Evolutionary conservation across 2,329 filamentous ascomycete species (phyloP), one percentile per base, ranked within the genome.

Genomic region (Emergomyces africanus): DNA sequence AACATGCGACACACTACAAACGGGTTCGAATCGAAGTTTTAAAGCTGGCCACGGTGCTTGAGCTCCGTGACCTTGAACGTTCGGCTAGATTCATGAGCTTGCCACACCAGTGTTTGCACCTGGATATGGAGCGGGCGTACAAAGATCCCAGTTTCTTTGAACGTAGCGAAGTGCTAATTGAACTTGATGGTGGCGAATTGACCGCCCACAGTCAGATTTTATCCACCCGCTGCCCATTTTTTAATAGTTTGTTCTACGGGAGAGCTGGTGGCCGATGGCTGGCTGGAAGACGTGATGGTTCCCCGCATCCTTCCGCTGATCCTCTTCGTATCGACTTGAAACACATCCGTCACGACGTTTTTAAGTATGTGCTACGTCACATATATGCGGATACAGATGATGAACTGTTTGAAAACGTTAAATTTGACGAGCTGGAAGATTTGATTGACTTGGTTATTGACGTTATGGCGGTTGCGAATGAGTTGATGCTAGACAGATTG

Each of bases 401-500:
- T 25, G 86, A 91, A 61, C 76, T 97, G 1, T 97, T 99, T 66
- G 84, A 96, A 64, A 79, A 87, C 37, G 81, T 94, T 5, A 81
- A 87, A 18, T 81, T 83, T 41, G 76, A 82, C 18, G 85, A 86
- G 61, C 74, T 95, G 5, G 90, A 96, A 64, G 87, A 90, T 51
- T 90, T 96, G 63, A 83, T 91, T 4, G 90, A 97, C 66, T 77
- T 94, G n/a, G 81, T 96, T 9, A 81, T 97, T 74, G 90, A 96
- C 66, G 88, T 97, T 50, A 86, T 97, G 81, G 84, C 84, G 59
- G 86, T 89, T 57, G 90, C 91, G 14, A 94, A 99, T 69, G 92
- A 99, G 72, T 77, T 99, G 60, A 96, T 99, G 91, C 81, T 99
- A 53, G 90, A 96, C 69, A 82, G 91, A 6, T 76, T 99, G 5